A percentile compares a stretch with the other conserved stretches of the same genome.
Conservation (phyloP, 371 early-diverging fungal species). For the Choanephora cucurbitarum region DNA sequence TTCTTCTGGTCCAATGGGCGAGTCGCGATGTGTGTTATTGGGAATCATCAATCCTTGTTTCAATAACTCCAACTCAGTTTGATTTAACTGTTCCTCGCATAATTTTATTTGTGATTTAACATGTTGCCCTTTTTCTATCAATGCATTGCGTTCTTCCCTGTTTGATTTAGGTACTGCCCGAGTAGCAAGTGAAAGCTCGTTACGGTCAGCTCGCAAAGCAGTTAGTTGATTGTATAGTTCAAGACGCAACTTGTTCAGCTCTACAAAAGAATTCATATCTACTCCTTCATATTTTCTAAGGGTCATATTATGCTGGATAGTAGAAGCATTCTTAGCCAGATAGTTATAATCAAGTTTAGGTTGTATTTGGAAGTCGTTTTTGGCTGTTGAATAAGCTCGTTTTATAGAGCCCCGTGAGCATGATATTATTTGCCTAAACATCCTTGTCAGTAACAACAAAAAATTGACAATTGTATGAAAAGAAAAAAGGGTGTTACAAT, state of each 20-base stretch:
- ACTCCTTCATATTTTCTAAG: conserved; percentile 52
- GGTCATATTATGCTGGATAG: conserved; percentile 50
- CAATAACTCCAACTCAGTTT: conserved; percentile 48
- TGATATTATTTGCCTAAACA: too few species aligned
- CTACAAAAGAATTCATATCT: conserved; percentile 42
- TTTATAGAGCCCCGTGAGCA: too few species aligned
- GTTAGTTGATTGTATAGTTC: conserved; percentile 37
- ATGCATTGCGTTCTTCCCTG: conserved; percentile 24
- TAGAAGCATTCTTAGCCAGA: conserved; percentile 48
- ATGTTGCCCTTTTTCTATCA: conserved; percentile 48
- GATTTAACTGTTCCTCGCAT: conserved; percentile 41
- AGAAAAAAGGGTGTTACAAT: too few species aligned
- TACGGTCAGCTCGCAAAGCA: conserved; percentile 44
- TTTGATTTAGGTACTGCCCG: conserved; percentile 8
- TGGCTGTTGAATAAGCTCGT: conserved; percentile 5
- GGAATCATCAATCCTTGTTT: conserved; percentile 67
- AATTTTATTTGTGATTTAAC: conserved; percentile 48
- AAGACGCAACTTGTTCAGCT: conserved; percentile 52
- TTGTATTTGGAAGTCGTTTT: conserved; percentile 27
- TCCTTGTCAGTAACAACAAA: too few species aligned
- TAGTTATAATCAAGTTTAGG: conserved; percentile 63
- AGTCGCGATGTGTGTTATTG: conserved; percentile 67
- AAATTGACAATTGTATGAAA: too few species aligned
- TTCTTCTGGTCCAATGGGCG: conserved; percentile 70
- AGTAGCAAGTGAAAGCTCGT: conserved; percentile 41